Base-by-base conservation (phyloP, 2,329 filamentous ascomycete species). In the Fusarium mexicanum region DNA sequence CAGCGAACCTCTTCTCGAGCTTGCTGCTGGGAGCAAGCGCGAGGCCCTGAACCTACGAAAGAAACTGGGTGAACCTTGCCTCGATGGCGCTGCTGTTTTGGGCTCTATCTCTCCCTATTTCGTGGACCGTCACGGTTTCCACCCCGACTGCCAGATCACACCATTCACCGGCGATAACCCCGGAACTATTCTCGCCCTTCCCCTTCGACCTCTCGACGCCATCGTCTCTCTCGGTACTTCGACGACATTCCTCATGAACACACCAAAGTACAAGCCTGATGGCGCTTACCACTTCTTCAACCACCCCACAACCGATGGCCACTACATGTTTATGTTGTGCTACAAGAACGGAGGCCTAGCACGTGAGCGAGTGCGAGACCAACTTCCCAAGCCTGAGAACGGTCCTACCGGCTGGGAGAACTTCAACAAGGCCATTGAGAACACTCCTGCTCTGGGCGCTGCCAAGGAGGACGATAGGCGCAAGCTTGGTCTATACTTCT, bases 281-380 rank as follows among this genome's bases (percentile, higher is more conserved):
- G 93, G 94, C 7, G 90, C 93, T 12, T 98, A 98, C 80, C 96
- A 99, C 86, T 98, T 98, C 87, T 97, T 98, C 90, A 98, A 98
- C 86, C 95, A 98, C 83, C 96, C 96, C 4, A 96, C 95, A 50
- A 97, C 94, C 2, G 86, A 91, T 0, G 94, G 93, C 3, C 89
- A 98, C 69, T 98, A 97, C 88, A 98, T 99, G 96, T 98, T 99
- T 84, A 99, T 99, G 96, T 91, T 99, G 41, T 99, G 96, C 88
- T 99, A 98, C 87, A 98, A 98, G 85, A 99, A 99, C 84, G 96
- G 96, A 76, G 95, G 95, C 5, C 90, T 98, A 3, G 96, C 96
- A 5, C 93, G 96, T 50, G 96, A 99, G 81, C 91, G 93, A 78
- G 90, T 98, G 71, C 93, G 96, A 62, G 94, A 99, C 80, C 87